Base-by-base conservation (phyloP, 2,329 filamentous ascomycete genomes). In the Xylaria sp. region DNA sequence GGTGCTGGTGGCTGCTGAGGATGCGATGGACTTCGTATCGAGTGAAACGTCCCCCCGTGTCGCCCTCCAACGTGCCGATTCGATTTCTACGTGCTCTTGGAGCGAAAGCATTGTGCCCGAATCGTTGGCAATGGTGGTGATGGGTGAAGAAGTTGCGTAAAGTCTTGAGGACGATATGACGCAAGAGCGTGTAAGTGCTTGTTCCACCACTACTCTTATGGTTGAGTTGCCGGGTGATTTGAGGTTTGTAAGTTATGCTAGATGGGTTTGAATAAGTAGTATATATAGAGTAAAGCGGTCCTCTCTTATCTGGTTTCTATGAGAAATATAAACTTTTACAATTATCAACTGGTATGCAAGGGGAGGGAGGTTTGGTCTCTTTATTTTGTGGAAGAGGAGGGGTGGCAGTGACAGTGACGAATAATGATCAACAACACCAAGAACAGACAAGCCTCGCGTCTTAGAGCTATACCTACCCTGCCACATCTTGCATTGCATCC, bases 51-150 rank as follows among this genome's bases (percentile, higher is more conserved):
- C 20, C 41, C 66, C 39, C 46, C 66, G 66, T 37, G 70, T 68
- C 37, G 71, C 69, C 34, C 66, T 73, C 76, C 76, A 78, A 56
- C 72, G 73, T 8, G 61, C 63, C 4, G 72, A 73, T 62, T 77
- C 76, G 54, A 67, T 70, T 66, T 71, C 67, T 44, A 76, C 70
- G 56, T 77, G 74, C 63, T 70, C 69, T 28, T 74, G 73, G 51
- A 71, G 71, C 12, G 76, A 76, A 54, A 73, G 63, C 76, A 77
- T 77, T 50, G 63, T 71, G 67, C 8, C 18, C 59, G 56, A n/a
- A 25, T 52, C 28, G 50, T 28, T 52, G 56, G 41, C 50, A 51
- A 48, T 65, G 58, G 67, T 71, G 66, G 57, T 61, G 60, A 37
- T 64, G 63, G 61, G 56, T 58, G 37, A 41, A 44, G 12, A n/a